phyloP scores from a whole-genome alignment of 2,329 filamentous ascomycete genomes.

The Fusarium graminum region DNA sequence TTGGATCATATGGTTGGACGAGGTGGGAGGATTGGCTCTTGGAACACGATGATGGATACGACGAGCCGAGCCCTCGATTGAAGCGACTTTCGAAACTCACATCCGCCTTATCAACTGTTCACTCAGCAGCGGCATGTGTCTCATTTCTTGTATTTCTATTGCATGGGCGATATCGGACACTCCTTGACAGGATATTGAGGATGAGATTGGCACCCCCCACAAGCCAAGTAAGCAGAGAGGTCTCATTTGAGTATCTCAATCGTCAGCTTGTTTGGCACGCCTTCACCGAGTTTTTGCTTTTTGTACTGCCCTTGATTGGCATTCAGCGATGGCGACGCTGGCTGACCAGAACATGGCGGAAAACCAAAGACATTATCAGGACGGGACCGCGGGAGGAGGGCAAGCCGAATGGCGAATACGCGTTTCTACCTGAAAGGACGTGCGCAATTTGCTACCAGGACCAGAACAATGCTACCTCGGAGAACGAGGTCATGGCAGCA shows the following conservation, averaged over 20 bases:
- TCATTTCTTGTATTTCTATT: slow-evolving; percentile 93
- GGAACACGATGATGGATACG: slow-evolving; percentile 80
- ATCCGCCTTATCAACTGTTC: slow-evolving; percentile 75
- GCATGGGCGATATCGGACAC: slow-evolving; percentile 90
- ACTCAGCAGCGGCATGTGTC: slow-evolving; percentile 83
- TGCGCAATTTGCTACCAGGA: slow-evolving; percentile 98
- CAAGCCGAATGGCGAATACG: slow-evolving; percentile 77
- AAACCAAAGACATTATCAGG: slow-evolving; percentile 75
- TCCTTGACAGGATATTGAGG: slow-evolving; percentile 86
- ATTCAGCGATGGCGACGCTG: slow-evolving; percentile 93
- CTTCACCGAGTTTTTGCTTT: slow-evolving; percentile 99
- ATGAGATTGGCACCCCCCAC: slow-evolving; percentile 88
- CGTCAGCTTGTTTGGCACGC: slow-evolving; percentile 98
- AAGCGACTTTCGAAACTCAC: slow-evolving; percentile 76
- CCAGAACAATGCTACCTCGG: slow-evolving; percentile 79
- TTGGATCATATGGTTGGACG: slow-evolving; percentile 89
- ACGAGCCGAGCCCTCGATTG: slow-evolving; percentile 66
- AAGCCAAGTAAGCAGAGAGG: slow-evolving; percentile 87
- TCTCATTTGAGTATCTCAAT: slow-evolving; percentile 98
- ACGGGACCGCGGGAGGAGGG: slow-evolving; percentile 62
- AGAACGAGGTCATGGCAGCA: slow-evolving; percentile 80
- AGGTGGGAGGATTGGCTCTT: slow-evolving; percentile 92
- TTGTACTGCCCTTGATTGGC: slow-evolving; percentile 95
- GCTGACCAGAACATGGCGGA: slow-evolving; percentile 88
- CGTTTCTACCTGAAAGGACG: slow-evolving; percentile 90